Conservation (phyloP, 2,329 filamentous ascomycete species). For the Xylariaceae sp. region DNA sequence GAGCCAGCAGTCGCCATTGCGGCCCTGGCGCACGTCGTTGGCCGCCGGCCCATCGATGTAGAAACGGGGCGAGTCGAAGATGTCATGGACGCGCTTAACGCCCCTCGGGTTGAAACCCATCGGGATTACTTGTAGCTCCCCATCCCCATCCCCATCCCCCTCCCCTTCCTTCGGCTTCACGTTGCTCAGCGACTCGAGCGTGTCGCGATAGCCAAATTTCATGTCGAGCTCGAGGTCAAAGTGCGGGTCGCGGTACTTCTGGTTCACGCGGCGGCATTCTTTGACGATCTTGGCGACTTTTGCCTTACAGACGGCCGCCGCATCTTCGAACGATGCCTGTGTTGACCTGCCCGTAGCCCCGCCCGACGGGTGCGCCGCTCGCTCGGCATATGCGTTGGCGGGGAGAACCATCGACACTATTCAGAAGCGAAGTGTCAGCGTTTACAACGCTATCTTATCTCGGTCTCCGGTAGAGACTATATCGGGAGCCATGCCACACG, state of each 20-base stretch:
- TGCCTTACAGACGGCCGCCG: conserved; percentile 61
- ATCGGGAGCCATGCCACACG: background rate
- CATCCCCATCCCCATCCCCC: background rate
- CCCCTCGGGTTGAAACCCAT: conserved; percentile 41
- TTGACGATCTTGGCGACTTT: conserved; percentile 59
- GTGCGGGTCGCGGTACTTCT: conserved; percentile 81
- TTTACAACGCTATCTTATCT: background rate
- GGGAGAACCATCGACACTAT: conserved; percentile 65
- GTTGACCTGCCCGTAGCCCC: conserved; percentile 51
- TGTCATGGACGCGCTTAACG: conserved; percentile 68
- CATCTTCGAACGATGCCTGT: conserved; percentile 67
- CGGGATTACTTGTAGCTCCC: background rate
- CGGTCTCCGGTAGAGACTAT: background rate
- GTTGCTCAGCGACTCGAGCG: conserved; percentile 44
- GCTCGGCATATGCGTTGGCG: conserved; percentile 60
- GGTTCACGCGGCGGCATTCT: conserved; percentile 71
- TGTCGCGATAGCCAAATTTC: conserved; percentile 53
- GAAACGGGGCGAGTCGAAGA: conserved; percentile 73
- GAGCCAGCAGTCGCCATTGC: conserved; percentile 80
- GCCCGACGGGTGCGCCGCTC: conserved; percentile 53
- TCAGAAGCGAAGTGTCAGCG: background rate
- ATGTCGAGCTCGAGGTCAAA: conserved; percentile 80
- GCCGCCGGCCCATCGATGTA: conserved; percentile 73
- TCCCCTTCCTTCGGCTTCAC: conserved; percentile 13
- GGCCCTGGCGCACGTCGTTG: conserved; percentile 74